These are phyloP conservation scores for Cadophora sp. DNA, from an alignment of 2,329 filamentous ascomycete species.

Conservation along the genomic window DNA sequence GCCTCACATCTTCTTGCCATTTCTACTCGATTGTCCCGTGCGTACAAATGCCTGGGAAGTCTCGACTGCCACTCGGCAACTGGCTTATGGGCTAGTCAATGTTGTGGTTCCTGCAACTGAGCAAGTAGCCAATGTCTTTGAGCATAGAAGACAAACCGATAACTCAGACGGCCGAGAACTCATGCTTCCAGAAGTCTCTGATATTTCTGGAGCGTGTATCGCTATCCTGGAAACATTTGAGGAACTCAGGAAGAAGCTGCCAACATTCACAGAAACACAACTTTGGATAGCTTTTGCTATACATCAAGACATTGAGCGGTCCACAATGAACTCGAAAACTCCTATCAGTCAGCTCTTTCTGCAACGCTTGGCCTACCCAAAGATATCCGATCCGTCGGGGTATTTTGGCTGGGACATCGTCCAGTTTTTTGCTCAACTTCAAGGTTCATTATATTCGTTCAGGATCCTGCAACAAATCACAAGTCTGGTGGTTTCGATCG, in stretches of 20 bases:
- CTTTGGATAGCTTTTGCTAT: conserved; percentile 41
- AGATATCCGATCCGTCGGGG: conserved; percentile 1
- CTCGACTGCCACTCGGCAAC: conserved; percentile 55
- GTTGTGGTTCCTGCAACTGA: conserved; percentile 41
- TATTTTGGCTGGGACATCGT: conserved; percentile 44
- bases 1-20: conserved; percentile 66
- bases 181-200: conserved; percentile 34
- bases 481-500: conserved; percentile 29
- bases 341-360: conserved; percentile 26
- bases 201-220: conserved; percentile 39
- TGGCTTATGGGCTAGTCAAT: conserved; percentile 63
- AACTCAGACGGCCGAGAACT: conserved; percentile 40
- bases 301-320: conserved; percentile 43
- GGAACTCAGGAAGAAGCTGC: conserved; percentile 29
- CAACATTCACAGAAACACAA: conserved; percentile 25
- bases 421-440: conserved; percentile 43
- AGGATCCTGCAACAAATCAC: conserved; percentile 44
- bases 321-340: conserved; percentile 36
- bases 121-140: conserved; percentile 35
- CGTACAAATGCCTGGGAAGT: conserved; percentile 64
- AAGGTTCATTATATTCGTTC: conserved; percentile 45
- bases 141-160: conserved; percentile 42
- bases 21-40: conserved; percentile 63
- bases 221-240: conserved; percentile 30
- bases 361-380: conserved; percentile 24